Percentiles rank a stretch among this genome's conserved stretches.
These are phyloP conservation scores for Plantago ovata DNA, from an alignment of 257 asterid species.

Conservation along the genomic window DNA sequence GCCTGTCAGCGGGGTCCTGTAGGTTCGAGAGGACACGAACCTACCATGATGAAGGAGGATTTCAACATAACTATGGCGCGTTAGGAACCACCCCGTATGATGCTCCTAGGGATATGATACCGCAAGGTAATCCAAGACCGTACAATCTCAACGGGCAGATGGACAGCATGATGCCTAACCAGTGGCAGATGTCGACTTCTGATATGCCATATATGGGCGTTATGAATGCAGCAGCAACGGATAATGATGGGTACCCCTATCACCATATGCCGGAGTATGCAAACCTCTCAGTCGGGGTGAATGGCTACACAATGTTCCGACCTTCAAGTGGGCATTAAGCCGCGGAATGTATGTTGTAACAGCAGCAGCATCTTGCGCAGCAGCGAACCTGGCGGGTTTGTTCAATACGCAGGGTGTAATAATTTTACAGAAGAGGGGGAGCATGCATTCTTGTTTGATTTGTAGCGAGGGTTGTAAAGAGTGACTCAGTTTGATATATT, in stretches of 20 bases:
- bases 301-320: constrained; percentile 57
- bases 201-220: constrained; percentile 36
- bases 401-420: not conserved
- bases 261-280: constrained; percentile 57
- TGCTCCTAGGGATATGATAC: constrained; percentile 44
- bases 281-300: constrained; percentile 43
- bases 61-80: constrained; percentile 39
- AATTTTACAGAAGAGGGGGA: constrained; percentile 6
- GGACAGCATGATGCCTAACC: constrained; percentile 46
- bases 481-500: constrained; percentile 23
- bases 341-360: too few species aligned
- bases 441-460: not conserved
- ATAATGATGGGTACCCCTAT: constrained; percentile 45
- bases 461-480: constrained; percentile 27
- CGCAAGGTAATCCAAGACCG: constrained; percentile 33
- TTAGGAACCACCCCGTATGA: constrained; percentile 36
- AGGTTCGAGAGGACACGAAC: constrained; percentile 53
- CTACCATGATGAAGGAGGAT: constrained; percentile 41
- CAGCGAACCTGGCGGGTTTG: not conserved
- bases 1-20: constrained; percentile 29
- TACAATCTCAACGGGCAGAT: constrained; percentile 49
- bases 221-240: constrained; percentile 27
- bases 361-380: too few species aligned
- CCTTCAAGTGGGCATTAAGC: constrained; percentile 69
- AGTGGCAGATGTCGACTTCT: constrained; percentile 69